phyloP scores from a whole-genome alignment of 2,329 filamentous ascomycete species.

The Colletotrichum neosansevieriae region DNA sequence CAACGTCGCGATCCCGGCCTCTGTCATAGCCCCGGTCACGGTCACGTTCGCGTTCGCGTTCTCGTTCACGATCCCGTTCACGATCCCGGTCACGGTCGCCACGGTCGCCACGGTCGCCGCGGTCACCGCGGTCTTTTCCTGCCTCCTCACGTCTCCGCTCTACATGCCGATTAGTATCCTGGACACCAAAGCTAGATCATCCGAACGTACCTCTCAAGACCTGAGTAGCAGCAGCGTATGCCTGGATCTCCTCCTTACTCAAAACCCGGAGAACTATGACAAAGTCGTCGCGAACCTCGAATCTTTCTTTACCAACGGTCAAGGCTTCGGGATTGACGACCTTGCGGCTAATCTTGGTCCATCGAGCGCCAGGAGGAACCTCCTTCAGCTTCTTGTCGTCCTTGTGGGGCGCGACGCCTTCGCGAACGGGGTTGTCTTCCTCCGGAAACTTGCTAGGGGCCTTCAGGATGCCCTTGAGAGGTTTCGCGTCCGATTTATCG shows the following conservation, averaged over 20 bases:
- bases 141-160: conserved; percentile 50
- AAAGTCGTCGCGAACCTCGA: conserved; percentile 91
- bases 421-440: conserved; percentile 83
- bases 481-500: conserved; percentile 73
- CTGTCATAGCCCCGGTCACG: conserved; percentile 42
- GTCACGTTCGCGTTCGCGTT: conserved; percentile 54
- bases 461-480: conserved; percentile 87
- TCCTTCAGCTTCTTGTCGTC: conserved; percentile 80
- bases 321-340: conserved; percentile 92
- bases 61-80: conserved; percentile 44
- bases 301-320: conserved; percentile 88
- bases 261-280: conserved; percentile 93
- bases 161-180: conserved; percentile 34
- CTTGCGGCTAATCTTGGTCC: conserved; percentile 92
- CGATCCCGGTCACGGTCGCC: conserved; percentile 45
- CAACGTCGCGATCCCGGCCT: conserved; percentile 44
- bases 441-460: conserved; percentile 90
- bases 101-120: conserved; percentile 52
- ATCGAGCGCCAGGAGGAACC: conserved; percentile 82
- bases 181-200: neutral
- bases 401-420: conserved; percentile 94
- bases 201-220: conserved; percentile 78
- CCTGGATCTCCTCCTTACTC: conserved; percentile 89
- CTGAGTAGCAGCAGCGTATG: conserved; percentile 83
- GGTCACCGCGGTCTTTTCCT: conserved; percentile 46